Evolutionary conservation across 331 rosid genomes (phyloP), one percentile per base, ranked within the genome.

Genomic region (Pyrus hybrid): DNA sequence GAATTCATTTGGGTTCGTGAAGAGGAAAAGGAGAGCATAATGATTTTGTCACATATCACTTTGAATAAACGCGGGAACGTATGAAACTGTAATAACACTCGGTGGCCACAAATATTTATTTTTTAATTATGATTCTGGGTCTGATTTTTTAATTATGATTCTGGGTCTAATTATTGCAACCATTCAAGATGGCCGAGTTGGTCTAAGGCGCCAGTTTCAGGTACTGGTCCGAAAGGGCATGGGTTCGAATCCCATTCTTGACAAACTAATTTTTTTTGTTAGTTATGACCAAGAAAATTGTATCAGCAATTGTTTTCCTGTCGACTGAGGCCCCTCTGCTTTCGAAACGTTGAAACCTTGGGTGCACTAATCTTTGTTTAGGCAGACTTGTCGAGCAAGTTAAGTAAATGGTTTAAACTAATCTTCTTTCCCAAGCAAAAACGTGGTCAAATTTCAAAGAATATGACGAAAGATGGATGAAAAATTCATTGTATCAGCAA

Each of bases 161-260:
- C 13, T 37, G 9, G 37, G 37, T 33, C 4, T 9, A 0, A 3
- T 3, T 0, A 11, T 3, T 0, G 1, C 30, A 2, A 9, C 0
- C 0, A 1, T 84, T 82, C 90, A 83, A 86, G 87, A 83, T 86
- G 87, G 47, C 47, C 47, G 47, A 41, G 47, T 41, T 41, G 47
- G 47, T 41, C 47, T 41, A 41, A 41, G 47, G 87, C 86, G 86
- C 84, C 87, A 83, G 87, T 86, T 86, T 83, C 86, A 81, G 86
- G 87, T 81, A 83, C 87, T 83, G 86, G 90, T 81, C 87, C 86
- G 85, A 86, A 86, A 83, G 89, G 87, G 87, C 90, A 79, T 81
- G 87, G 87, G 90, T 86, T 86, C 87, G 72, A 86, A 86, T 86
- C 90, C 86, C 86, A 86, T 79, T 86, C 85, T 83, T 83, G 89